A percentile compares a stretch with the other conserved stretches of the same genome.
Conservation (phyloP, 2,329 filamentous ascomycete species). For the Verticillium nonalfalfae region DNA sequence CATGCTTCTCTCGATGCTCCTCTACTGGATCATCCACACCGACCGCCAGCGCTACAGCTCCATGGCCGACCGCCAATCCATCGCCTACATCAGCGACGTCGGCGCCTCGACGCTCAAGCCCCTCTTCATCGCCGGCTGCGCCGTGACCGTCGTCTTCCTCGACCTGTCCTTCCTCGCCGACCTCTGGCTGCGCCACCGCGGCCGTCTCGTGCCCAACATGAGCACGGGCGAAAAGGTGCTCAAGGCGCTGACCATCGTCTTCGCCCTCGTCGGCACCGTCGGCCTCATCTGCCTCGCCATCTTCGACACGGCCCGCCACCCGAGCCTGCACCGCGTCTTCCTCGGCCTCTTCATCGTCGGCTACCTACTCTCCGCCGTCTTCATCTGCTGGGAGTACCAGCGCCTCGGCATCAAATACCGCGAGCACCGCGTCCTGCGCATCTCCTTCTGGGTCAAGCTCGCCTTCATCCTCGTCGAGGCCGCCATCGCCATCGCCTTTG, state of each 20-base stretch:
- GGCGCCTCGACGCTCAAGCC: slow-evolving; percentile 61
- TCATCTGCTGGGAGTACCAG: slow-evolving; percentile 87
- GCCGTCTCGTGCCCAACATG: slow-evolving; percentile 70
- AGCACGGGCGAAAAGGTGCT: slow-evolving; percentile 57
- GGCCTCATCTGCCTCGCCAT: slow-evolving; percentile 79
- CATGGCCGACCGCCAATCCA: slow-evolving; percentile 50
- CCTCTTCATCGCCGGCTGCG: slow-evolving; percentile 68
- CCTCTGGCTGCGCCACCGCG: slow-evolving; percentile 76
- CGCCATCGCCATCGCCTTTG: slow-evolving; percentile 67
- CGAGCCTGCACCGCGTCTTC: slow-evolving; percentile 65
- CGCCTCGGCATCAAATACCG: slow-evolving; percentile 68
- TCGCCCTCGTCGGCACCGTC: slow-evolving; percentile 67
- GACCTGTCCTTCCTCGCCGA: slow-evolving; percentile 76
- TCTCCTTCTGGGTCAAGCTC: slow-evolving; percentile 85
- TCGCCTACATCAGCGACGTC: slow-evolving; percentile 69
- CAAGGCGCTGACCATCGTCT: slow-evolving; percentile 53
- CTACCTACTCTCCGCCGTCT: slow-evolving; percentile 79
- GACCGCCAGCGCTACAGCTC: slow-evolving; percentile 51
- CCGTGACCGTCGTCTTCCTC: slow-evolving; percentile 70
- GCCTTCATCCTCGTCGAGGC: slow-evolving; percentile 77
- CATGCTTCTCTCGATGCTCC: slow-evolving; percentile 63
- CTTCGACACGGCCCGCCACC: slow-evolving; percentile 73
- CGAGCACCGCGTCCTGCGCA: slow-evolving; percentile 63
- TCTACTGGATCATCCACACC: slow-evolving; percentile 58
- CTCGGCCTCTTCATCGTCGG: slow-evolving; percentile 78